Conservation (phyloP, 2,329 filamentous ascomycete species). For the Dactylellina sp. region DNA sequence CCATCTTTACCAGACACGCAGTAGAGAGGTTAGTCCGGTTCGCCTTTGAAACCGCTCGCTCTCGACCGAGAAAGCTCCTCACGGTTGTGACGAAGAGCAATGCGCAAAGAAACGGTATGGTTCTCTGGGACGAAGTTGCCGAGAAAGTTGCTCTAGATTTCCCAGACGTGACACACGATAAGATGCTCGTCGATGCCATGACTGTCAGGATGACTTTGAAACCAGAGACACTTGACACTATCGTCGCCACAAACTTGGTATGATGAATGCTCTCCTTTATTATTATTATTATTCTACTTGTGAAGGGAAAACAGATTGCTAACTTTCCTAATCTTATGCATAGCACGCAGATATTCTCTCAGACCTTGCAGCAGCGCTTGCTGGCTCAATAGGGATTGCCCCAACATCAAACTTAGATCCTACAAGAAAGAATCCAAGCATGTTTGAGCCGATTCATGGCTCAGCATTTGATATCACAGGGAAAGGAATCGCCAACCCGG, state of each 20-base stretch:
- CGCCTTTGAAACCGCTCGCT: constrained; percentile 72
- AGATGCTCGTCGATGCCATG: constrained; percentile 70
- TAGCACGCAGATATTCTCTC: constrained; percentile 74
- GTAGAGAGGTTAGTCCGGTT: constrained; percentile 73
- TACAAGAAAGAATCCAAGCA: constrained; percentile 68
- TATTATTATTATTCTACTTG: no score
- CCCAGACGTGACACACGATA: constrained; percentile 72
- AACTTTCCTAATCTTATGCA: constrained; percentile 62
- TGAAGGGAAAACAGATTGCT: background rate
- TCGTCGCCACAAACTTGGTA: constrained; percentile 71
- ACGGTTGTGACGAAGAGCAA: constrained; percentile 76
- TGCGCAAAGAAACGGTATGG: constrained; percentile 75
- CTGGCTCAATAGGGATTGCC: constrained; percentile 78
- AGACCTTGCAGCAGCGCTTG: constrained; percentile 76
- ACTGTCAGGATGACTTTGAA: constrained; percentile 71
- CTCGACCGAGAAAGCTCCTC: constrained; percentile 70
- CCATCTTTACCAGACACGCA: constrained; percentile 73
- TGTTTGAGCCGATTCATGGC: constrained; percentile 98
- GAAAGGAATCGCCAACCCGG: constrained; percentile 83
- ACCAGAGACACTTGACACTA: constrained; percentile 72
- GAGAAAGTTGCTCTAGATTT: constrained; percentile 70
- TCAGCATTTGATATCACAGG: constrained; percentile 93
- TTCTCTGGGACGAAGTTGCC: constrained; percentile 75
- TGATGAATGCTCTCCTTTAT: background rate
- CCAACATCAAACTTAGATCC: constrained; percentile 77